Evolutionary conservation across 768 basidiomycete genomes (phyloP), one percentile per base, ranked within the genome.

Genomic region (Strobilomyces confusus): DNA sequence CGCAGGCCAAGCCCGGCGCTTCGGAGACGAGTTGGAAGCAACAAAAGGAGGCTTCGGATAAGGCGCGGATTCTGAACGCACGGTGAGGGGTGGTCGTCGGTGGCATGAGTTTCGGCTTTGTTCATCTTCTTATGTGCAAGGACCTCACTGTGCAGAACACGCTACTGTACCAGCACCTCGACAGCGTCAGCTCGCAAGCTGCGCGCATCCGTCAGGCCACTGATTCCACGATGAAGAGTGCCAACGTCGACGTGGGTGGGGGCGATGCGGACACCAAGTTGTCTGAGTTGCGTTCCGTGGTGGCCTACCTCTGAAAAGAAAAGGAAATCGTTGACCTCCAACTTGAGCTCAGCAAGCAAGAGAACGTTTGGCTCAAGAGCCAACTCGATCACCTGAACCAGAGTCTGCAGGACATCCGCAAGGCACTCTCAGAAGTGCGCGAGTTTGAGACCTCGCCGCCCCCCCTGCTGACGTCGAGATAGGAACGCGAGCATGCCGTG

Each of bases 281-380:
- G 11, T 75, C 85, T 0, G 89, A 92, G 58, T 71, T 92, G 20
- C 86, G 87, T 26, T 80, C 86, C 17, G 86, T 92, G 25, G 84
- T 93, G 40, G 78, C 84, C 2, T 94, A 89, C 69, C 73, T 95
- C 32, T 80, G 92, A 38, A 91, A 87, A 63, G 92, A 94, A 76
- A 93, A 95, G 71, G 91, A 94, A 66, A 92, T 95, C 49, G 86
- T 90, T 41, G 92, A 95, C 59, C 79, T 93, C 30, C 90, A 93
- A 58, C 77, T 92, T 22, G 89, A 93, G 61, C 80, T 94, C 44
- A 80, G 84, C 75, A 82, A 80, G 64, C 81, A 84, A 61, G 91
- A 94, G 72, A 89, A 80, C 58, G 71, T 80, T 9, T 80, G 91
- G 5, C 68, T 91, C 48, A 89, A 87, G 67, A 71, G 80, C 19